Base-by-base conservation (phyloP, 495 filamentous ascomycete species). In the Hypoxylon cercidicola region DNA sequence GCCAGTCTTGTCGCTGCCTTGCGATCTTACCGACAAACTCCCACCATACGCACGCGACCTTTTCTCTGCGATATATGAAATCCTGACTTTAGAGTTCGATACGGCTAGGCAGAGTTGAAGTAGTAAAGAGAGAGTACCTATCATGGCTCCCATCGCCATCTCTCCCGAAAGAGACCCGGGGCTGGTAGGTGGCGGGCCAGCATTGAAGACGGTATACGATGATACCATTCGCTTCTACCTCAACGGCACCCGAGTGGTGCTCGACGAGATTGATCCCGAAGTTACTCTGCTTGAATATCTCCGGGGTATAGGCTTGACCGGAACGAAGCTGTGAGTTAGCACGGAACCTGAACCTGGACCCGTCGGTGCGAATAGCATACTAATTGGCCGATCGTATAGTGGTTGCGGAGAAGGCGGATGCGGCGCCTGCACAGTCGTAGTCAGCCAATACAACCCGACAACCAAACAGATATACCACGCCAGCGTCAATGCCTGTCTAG, bases 351-450 rank as follows among this genome's bases (percentile, higher is more conserved):
- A 63, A n/a, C n/a, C n/a, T n/a, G n/a, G n/a, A n/a, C 63, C 60
- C 6, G 52, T 56, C 16, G 60, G 64, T 12, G 58, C 59, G 16
- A 45, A 58, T 15, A 51, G 72, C 25, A 28, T 44, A 72, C 70
- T 70, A 40, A 69, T 47, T 23, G n/a, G 45, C 18, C 35, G 18
- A 21, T 32, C 32, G 19, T 85, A 86, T 74, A 84, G 93, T 39
- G 90, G 90, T 40, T 99, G 95, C 77, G 92, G 91, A 18, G 95
- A 99, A 80, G 95, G 95, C 62, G 95, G 95, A 0, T 99, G 95
- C 72, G 95, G 95, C 57, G 95, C 95, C 71, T 99, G 95, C 72
- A 99, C 95, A 19, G 94, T 99, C 57, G 95, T 98, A 28, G 84
- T 99, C 20, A 95, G 91, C 13, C 93, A 97, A 75, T 88, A 90